Conservation (phyloP, 805 yeast species). For the Ogataea methanolica region DNA sequence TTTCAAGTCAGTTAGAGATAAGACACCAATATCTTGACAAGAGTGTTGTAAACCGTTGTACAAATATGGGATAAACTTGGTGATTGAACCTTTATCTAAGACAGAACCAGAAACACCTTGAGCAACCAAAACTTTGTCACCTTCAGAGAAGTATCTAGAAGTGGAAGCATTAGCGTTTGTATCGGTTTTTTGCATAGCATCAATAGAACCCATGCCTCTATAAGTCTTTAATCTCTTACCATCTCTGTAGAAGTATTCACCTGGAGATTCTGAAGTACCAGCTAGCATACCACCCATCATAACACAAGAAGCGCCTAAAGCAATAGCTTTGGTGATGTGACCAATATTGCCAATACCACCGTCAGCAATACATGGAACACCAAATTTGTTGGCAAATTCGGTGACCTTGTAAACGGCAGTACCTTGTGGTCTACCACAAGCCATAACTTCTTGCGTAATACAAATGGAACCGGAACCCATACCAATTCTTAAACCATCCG, state of each 20-base stretch:
- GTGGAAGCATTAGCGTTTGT: slow-evolving; percentile 94
- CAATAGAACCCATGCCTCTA: slow-evolving; percentile 99
- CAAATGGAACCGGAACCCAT: slow-evolving; percentile 99
- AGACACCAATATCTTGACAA: slow-evolving; percentile 94
- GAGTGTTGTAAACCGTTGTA: slow-evolving; percentile 97
- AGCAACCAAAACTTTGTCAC: slow-evolving; percentile 93
- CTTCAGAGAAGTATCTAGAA: slow-evolving; percentile 95
- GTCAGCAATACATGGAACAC: slow-evolving; percentile 98
- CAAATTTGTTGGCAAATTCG: slow-evolving; percentile 90
- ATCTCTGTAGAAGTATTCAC: slow-evolving; percentile 95
- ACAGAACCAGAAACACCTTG: slow-evolving; percentile 99
- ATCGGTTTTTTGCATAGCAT: slow-evolving; percentile 93
- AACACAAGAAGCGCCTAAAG: slow-evolving; percentile 93
- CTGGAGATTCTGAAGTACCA: slow-evolving; percentile 98
- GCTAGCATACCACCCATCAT: slow-evolving; percentile 99
- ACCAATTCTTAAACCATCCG: slow-evolving; percentile 97
- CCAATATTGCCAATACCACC: slow-evolving; percentile 99
- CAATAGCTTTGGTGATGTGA: slow-evolving; percentile 93
- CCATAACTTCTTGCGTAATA: slow-evolving; percentile 99
- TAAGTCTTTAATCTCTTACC: slow-evolving; percentile 96
- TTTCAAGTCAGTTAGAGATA: slow-evolving; percentile 60
- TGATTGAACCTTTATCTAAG: slow-evolving; percentile 92
- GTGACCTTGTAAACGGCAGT: slow-evolving; percentile 95
- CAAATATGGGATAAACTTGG: slow-evolving; percentile 90
- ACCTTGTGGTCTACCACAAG: slow-evolving; percentile 99